Evolutionary conservation across 495 filamentous ascomycete genomes (phyloP), one percentile per base, ranked within the genome.

Genomic region (Daldinia vernicosa): DNA sequence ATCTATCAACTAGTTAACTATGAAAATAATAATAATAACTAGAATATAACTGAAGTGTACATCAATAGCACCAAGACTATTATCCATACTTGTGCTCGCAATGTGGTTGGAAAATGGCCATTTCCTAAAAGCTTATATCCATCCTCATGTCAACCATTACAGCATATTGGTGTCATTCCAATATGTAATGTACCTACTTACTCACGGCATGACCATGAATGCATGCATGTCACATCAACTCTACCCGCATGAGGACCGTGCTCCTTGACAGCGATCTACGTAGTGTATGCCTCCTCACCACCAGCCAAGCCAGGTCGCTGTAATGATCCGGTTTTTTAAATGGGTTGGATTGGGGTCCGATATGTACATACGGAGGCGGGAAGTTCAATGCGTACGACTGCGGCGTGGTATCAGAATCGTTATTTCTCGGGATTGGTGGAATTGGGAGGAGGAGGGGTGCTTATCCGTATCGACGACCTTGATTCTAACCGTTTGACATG

Each of bases 181-280:
- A 45, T 39, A 58, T 63, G 61, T 64, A 47, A 65, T 61, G 51
- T 69, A 60, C n/a, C n/a, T n/a, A n/a, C n/a, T n/a, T 33, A 33
- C 57, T 58, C 32, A 73, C 56, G 33, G 61, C 61, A 68, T 73
- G 70, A 73, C 61, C 66, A 58, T 62, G 15, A 56, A 69, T 69
- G 61, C 66, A 73, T 73, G 70, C 70, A 69, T 60, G 66, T 69
- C 70, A 69, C 70, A 64, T 72, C 65, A 64, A 72, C 39, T 72
- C 69, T 67, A 67, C 63, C 69, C 63, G 65, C 60, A 68, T 64
- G 57, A 66, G 55, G 63, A 50, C 65, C 70, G 65, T 72, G 70
- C 70, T 66, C 51, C 32, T 64, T 52, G 56, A 61, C 60, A 73
- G 66, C 61, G 60, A 69, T 73, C 65, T 67, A 45, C 37, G 24